Conservation (phyloP, 345 rosid genomes). For the Citrus cavaleriei region DNA sequence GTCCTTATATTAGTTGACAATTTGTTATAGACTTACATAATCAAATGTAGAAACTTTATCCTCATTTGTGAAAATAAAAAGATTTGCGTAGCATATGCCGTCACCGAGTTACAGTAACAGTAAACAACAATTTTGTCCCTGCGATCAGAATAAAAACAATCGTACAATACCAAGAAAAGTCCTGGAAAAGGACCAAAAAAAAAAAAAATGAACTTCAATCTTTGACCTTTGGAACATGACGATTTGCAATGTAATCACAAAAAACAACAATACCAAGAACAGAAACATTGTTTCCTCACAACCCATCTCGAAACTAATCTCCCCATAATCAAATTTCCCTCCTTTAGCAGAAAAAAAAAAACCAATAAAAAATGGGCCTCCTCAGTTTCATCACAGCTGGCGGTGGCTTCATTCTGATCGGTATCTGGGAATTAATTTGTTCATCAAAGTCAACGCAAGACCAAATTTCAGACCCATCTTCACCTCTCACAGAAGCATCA, state of each 20-base stretch:
- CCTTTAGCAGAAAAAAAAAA: not conserved
- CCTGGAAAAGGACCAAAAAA: too few species aligned
- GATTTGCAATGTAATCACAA: not conserved
- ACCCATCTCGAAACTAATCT: not conserved
- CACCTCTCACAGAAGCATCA: constrained; percentile 20
- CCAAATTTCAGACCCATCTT: constrained; percentile 19
- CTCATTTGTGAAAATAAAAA: not conserved
- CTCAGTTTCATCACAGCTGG: constrained; percentile 46
- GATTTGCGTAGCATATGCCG: not conserved
- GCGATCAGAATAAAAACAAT: not conserved
- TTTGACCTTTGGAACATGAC: not conserved
- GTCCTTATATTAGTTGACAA: too few species aligned
- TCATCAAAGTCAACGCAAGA: constrained; percentile 21
- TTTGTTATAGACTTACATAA: not conserved
- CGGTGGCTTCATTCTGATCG: constrained; percentile 61
- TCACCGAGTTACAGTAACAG: not conserved
- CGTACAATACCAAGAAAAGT: not conserved
- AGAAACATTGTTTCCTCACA: not conserved
- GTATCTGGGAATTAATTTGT: constrained; percentile 49
- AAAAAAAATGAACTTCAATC: not conserved
- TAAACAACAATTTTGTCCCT: not conserved
- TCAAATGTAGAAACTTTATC: too few species aligned
- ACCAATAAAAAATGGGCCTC: constrained; percentile 42
- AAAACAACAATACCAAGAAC: not conserved
- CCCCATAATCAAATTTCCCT: not conserved